A percentile compares a stretch with the other conserved stretches of the same genome.
Evolutionary conservation across 2,329 filamentous ascomycete species (phyloP).

Genomic region (Didymella lethalis): DNA sequence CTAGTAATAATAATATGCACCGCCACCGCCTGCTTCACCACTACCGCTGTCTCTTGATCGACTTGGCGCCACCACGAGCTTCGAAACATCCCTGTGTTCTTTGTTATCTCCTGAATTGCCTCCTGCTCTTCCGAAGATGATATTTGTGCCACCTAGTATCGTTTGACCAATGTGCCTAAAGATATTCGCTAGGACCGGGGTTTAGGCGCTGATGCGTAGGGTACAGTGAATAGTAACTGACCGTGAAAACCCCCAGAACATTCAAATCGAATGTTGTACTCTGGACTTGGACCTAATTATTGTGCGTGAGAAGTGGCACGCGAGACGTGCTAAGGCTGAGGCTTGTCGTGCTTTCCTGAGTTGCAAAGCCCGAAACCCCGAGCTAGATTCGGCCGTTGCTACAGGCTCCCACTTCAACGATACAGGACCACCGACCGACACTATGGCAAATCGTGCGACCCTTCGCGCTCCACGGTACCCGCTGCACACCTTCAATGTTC

Average conservation of each 20-base stretch:
- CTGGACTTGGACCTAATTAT: background rate
- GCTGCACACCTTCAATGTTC: background rate
- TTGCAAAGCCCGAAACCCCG: slow-evolving; percentile 5
- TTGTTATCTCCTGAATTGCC: background rate
- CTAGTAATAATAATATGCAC: slow-evolving; percentile 8
- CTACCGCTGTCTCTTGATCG: background rate
- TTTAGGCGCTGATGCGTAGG: background rate
- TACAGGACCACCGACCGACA: background rate
- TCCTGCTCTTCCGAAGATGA: background rate
- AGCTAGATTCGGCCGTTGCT: background rate
- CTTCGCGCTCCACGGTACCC: slow-evolving; percentile 9
- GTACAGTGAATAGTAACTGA: background rate
- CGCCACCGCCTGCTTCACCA: background rate
- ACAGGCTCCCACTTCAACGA: background rate
- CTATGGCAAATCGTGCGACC: background rate
- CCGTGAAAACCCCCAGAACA: background rate
- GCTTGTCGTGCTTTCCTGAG: background rate
- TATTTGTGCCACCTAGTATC: background rate
- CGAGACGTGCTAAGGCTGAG: slow-evolving; percentile 2
- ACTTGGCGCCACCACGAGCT: background rate
- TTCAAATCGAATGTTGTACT: background rate
- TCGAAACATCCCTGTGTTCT: background rate
- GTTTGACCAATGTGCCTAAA: slow-evolving; percentile 2
- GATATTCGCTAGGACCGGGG: background rate
- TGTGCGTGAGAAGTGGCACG: background rate